Percentiles rank a stretch among this genome's conserved stretches.
Evolutionary conservation across 1,284 basidiomycete genomes (phyloP).

Genomic region (Hemileia vastatrix): DNA sequence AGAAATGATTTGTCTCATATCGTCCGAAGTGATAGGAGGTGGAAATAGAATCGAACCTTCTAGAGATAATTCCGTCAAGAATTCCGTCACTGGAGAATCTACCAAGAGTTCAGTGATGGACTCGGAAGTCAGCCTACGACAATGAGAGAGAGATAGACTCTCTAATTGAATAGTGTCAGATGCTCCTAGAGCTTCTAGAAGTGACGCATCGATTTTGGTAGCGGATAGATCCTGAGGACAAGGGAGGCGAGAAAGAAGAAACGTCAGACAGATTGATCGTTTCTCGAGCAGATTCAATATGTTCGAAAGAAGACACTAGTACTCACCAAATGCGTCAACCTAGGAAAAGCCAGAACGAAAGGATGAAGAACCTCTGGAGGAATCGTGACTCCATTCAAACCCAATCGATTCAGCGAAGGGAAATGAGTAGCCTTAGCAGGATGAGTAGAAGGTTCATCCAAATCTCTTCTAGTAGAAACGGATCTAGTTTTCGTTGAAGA

Average conservation of each 20-base stretch:
- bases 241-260: slow-evolving; percentile 44
- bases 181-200: slow-evolving; percentile 60
- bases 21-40: slow-evolving; percentile 61
- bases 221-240: slow-evolving; percentile 49
- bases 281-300: too few relatives aligned
- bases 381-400: slow-evolving; percentile 72
- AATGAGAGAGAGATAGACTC: slow-evolving; percentile 77
- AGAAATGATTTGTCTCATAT: slow-evolving; percentile 61
- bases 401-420: slow-evolving; percentile 68
- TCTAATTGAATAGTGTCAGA: slow-evolving; percentile 59
- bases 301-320: slow-evolving; percentile 19
- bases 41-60: slow-evolving; percentile 80
- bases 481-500: slow-evolving; percentile 47
- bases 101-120: slow-evolving; percentile 68
- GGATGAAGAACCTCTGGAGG: slow-evolving; percentile 61
- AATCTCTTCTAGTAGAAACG: slow-evolving; percentile 43
- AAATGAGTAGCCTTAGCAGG: slow-evolving; percentile 48
- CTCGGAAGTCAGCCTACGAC: slow-evolving; percentile 68
- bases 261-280: slow-evolving; percentile 76
- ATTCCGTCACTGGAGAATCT: slow-evolving; percentile 54
- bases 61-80: slow-evolving; percentile 69
- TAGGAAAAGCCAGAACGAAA: slow-evolving; percentile 74
- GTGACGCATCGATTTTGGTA: slow-evolving; percentile 64
- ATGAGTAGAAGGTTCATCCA: slow-evolving; percentile 31
- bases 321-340: slow-evolving; percentile 78